These are phyloP conservation scores for Ogataea allantospora DNA, from an alignment of 805 yeast genomes.

Conservation along the genomic window DNA sequence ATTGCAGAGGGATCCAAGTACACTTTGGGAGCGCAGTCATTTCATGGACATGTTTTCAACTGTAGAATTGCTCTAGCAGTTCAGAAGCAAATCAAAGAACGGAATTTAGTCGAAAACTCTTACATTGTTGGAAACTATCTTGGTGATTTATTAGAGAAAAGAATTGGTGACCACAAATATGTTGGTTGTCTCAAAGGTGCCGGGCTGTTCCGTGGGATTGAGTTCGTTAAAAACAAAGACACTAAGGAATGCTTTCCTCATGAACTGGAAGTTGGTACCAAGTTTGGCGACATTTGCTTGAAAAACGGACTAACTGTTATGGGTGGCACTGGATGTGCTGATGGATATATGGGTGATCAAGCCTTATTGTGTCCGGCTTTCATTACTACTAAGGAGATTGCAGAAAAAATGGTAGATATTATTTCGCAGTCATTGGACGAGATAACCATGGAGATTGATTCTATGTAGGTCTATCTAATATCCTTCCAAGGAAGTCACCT, in stretches of 20 bases:
- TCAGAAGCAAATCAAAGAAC: conserved; percentile 38
- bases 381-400: conserved; percentile 37
- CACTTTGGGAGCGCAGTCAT: conserved; percentile 45
- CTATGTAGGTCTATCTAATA: not conserved
- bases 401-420: conserved; percentile 25
- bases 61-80: conserved; percentile 44
- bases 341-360: conserved; percentile 44
- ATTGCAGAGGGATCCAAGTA: conserved; percentile 37
- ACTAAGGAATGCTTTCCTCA: conserved; percentile 44
- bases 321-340: conserved; percentile 41
- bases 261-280: conserved; percentile 30
- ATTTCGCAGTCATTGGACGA: conserved; percentile 17
- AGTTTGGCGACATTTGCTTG: conserved; percentile 35
- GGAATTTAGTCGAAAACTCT: conserved; percentile 38
- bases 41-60: conserved; percentile 43
- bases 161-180: conserved; percentile 26
- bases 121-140: conserved; percentile 39
- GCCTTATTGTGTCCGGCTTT: conserved; percentile 46
- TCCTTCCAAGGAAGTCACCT: not conserved
- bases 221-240: conserved; percentile 42
- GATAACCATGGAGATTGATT: not conserved
- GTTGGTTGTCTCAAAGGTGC: conserved; percentile 50
- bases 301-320: conserved; percentile 42
- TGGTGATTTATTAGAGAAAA: conserved; percentile 31
- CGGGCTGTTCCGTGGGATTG: conserved; percentile 53